These are phyloP conservation scores for Suillus clintonianus DNA, from an alignment of 768 basidiomycete genomes.

Conservation along the genomic window DNA sequence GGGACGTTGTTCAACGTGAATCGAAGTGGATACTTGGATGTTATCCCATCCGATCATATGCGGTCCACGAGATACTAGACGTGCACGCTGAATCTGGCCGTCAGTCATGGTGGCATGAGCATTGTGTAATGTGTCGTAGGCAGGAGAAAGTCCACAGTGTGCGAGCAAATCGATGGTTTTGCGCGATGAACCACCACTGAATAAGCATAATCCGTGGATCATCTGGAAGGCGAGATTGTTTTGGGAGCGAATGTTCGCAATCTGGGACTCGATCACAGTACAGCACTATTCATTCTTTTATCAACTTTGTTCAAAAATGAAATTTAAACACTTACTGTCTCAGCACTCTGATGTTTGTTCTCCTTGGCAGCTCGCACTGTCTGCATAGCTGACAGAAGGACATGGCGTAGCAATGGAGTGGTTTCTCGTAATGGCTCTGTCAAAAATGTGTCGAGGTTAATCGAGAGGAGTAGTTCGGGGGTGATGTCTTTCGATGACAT, in stretches of 20 bases:
- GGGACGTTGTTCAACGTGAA: slow-evolving; percentile 32
- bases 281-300: not conserved
- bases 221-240: not conserved
- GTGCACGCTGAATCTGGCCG: not conserved
- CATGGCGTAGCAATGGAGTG: no score
- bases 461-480: no score
- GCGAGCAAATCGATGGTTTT: not conserved
- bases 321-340: not conserved
- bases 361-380: not conserved
- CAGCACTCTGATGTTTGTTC: not conserved
- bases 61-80: not conserved
- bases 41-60: slow-evolving; percentile 23
- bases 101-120: no score
- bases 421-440: no score
- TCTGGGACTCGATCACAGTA: not conserved
- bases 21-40: slow-evolving; percentile 32
- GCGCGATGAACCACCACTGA: not conserved
- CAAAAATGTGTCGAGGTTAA: no score
- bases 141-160: not conserved
- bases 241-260: not conserved
- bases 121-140: not conserved
- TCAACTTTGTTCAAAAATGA: no score
- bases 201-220: not conserved
- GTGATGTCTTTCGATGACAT: no score
- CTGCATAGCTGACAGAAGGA: not conserved